Conservation (phyloP, 2,329 filamentous ascomycete genomes). For the Sporothrix luriei region DNA sequence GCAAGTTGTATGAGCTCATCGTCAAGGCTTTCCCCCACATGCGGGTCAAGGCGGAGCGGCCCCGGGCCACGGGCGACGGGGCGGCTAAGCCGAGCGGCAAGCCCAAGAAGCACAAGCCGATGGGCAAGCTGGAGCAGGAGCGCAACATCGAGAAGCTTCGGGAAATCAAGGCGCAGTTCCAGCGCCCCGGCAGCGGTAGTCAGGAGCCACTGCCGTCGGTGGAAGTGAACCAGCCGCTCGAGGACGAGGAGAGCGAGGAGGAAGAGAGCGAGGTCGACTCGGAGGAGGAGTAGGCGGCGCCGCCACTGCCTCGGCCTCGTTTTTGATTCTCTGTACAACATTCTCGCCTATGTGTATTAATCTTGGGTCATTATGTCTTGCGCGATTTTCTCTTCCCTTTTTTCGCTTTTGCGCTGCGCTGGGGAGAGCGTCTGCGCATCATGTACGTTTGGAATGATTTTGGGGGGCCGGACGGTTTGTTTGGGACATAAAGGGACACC, state of each 20-base stretch:
- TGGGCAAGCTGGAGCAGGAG: conserved; percentile 73
- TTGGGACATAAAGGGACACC: conserved; percentile 16
- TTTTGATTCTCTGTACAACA: conserved; percentile 30
- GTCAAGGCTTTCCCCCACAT: conserved; percentile 47
- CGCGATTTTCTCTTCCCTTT: neutral
- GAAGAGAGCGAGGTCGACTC: conserved; percentile 47
- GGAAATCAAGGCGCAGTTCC: conserved; percentile 58
- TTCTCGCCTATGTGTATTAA: conserved; percentile 14
- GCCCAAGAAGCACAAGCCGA: conserved; percentile 74
- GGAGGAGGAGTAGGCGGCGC: conserved; percentile 47
- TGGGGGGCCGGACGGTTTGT: conserved; percentile 2
- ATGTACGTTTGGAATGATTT: conserved; percentile 17
- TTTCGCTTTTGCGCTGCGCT: conserved; percentile 1
- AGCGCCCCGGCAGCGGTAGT: conserved; percentile 52
- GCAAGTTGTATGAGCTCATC: conserved; percentile 54
- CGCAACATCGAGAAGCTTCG: conserved; percentile 65
- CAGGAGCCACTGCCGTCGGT: conserved; percentile 49
- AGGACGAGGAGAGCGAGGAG: conserved; percentile 51
- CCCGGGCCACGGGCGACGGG: conserved; percentile 38
- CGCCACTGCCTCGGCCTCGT: too few species aligned
- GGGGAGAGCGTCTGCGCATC: neutral
- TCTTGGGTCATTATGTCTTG: neutral
- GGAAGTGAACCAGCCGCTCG: conserved; percentile 42
- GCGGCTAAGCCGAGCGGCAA: conserved; percentile 49
- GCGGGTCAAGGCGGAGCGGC: conserved; percentile 43